Percentiles rank a stretch among this genome's conserved stretches.
These are phyloP conservation scores for Fusarium nurragi DNA, from an alignment of 2,329 filamentous ascomycete genomes.

Conservation along the genomic window DNA sequence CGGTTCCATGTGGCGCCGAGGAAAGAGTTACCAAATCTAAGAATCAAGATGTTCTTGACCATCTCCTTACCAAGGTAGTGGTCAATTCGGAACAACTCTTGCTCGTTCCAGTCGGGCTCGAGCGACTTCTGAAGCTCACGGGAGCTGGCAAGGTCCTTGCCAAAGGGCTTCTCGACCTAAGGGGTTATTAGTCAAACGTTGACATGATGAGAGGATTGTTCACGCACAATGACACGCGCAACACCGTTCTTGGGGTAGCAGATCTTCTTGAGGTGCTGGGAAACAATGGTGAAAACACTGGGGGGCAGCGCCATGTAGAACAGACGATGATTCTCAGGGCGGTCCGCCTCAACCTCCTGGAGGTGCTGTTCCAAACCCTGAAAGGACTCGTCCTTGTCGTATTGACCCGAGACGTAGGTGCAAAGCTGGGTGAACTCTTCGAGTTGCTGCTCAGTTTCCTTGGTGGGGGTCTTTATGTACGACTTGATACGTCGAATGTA, in stretches of 20 bases:
- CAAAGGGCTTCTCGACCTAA: constrained; percentile 98
- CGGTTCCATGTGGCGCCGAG: constrained; percentile 99
- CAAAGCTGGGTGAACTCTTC: constrained; percentile 88
- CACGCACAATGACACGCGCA: constrained; percentile 84
- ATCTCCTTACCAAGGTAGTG: constrained; percentile 99
- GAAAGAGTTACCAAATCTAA: constrained; percentile 98
- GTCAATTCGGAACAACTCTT: constrained; percentile 98
- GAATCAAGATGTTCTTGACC: constrained; percentile 99
- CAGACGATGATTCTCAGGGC: constrained; percentile 85
- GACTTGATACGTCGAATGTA: constrained; percentile 94
- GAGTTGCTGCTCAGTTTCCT: constrained; percentile 95
- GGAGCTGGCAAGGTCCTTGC: constrained; percentile 94
- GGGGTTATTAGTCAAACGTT: constrained; percentile 33
- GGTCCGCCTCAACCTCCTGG: constrained; percentile 82
- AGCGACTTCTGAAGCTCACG: constrained; percentile 94
- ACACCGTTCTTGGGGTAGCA: constrained; percentile 94
- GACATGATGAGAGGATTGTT: not conserved
- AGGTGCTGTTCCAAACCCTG: constrained; percentile 85
- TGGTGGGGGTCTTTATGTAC: constrained; percentile 98
- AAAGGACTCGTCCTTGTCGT: constrained; percentile 97
- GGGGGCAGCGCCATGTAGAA: constrained; percentile 99
- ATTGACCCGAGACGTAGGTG: constrained; percentile 96
- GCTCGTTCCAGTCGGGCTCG: constrained; percentile 97
- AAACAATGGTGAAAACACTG: constrained; percentile 97
- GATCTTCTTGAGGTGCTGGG: constrained; percentile 95